Base-by-base conservation (phyloP, 768 basidiomycete species). In the Suillus variegatus region DNA sequence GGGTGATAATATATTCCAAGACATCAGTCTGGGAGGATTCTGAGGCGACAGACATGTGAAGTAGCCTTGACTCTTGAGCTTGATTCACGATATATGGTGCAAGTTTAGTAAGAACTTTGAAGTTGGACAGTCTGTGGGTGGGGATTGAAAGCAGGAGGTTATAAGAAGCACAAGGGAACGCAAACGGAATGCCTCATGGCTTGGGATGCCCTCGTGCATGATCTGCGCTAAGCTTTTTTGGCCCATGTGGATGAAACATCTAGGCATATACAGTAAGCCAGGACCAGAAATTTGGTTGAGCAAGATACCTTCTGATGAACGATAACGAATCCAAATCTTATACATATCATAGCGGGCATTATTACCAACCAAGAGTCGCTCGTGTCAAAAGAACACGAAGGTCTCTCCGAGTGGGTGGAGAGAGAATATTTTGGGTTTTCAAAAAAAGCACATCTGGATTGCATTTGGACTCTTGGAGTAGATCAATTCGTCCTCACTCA, bases 1-100 rank as follows among this genome's bases (percentile, higher is more conserved):
- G 66, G 36, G 38, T 60, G 20, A 64, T 64, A 2, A 64, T 64
- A 58, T 64, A 64, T n/a, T 64, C 25, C 49, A 64, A 57, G 25
- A 20, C 60, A 61, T 20, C 25, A 22, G 36, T 38, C n/a, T 38
- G 6, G 20, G 36, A 36, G 13, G 55, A 14, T 56, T 61, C 43
- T 18, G 60, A 61, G 22, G 18, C 13, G 14, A 16, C 13, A 61
- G 43, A 28, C 60, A 61, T 61, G 6, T 56, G n/a, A 38, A 38
- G 35, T 22, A 49, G 46, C 46, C n/a, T 49, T n/a, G n/a, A n/a
- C n/a, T n/a, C n/a, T n/a, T 25, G 47, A 22, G 32, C 32, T 32
- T 32, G 32, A 32, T 56, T 56, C 1, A 20, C 12, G 18, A 36
- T 56, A 56, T 56, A 8, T 18, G n/a, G 55, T 38, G n/a, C 7